These are phyloP conservation scores for Penicillium concentricum DNA, from an alignment of 2,329 filamentous ascomycete species.

Conservation along the genomic window DNA sequence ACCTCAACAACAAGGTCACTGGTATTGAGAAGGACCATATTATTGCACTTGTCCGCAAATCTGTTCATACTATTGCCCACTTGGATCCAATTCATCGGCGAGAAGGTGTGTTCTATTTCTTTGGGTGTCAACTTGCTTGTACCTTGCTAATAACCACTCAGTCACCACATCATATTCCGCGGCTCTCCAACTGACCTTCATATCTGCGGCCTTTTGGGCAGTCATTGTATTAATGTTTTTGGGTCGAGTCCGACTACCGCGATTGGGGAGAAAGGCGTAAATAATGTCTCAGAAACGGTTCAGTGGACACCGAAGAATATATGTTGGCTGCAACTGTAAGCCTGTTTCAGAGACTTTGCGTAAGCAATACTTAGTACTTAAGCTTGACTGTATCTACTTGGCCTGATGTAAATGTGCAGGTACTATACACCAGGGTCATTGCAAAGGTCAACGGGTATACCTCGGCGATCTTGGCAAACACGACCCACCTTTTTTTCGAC, in stretches of 20 bases:
- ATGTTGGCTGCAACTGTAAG: not conserved
- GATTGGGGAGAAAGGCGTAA: slow-evolving; percentile 27
- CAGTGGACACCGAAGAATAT: not conserved
- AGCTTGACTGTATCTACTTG: not conserved
- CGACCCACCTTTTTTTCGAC: not conserved
- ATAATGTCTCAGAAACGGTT: not conserved
- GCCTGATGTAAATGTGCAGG: not conserved
- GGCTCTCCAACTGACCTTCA: slow-evolving; percentile 39
- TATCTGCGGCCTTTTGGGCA: slow-evolving; percentile 39
- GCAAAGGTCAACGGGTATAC: not conserved
- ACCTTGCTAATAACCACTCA: slow-evolving; percentile 22
- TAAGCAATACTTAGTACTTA: not conserved
- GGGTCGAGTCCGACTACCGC: slow-evolving; percentile 34
- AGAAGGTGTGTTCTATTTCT: slow-evolving; percentile 41
- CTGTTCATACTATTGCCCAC: slow-evolving; percentile 49
- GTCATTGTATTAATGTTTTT: slow-evolving; percentile 35
- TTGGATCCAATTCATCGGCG: slow-evolving; percentile 47
- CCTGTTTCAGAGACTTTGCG: not conserved
- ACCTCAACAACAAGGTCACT: slow-evolving; percentile 59
- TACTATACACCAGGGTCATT: not conserved
- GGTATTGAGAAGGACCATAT: slow-evolving; percentile 58
- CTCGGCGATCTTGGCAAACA: slow-evolving; percentile 4
- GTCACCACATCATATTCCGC: slow-evolving; percentile 39
- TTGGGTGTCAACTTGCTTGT: not conserved
- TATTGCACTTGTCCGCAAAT: slow-evolving; percentile 51